phyloP scores from a whole-genome alignment of 2,329 filamentous ascomycete species.

The Orbilia blumenaviensis region DNA sequence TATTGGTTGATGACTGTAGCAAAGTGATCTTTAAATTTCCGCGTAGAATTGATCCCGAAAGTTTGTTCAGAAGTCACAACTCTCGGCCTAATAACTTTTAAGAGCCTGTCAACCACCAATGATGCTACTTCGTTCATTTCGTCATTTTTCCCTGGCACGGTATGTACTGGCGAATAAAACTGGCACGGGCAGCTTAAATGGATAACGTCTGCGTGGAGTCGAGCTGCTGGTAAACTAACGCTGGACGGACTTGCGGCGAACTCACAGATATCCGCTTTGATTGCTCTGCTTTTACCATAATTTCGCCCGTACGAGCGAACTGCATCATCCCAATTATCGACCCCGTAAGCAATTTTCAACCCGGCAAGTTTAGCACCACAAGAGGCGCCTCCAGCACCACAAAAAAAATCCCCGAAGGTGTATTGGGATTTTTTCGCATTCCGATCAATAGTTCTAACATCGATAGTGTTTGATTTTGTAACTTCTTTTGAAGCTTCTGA shows the following conservation, averaged over 20 bases:
- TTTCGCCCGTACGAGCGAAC: slow-evolving; percentile 70
- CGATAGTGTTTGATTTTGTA: not conserved
- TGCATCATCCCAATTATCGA: slow-evolving; percentile 71
- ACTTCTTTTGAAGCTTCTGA: not conserved
- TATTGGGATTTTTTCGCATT: slow-evolving; percentile 63
- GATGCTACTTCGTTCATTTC: slow-evolving; percentile 72
- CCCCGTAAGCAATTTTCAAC: slow-evolving; percentile 68
- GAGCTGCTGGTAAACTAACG: slow-evolving; percentile 54
- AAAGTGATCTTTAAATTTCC: slow-evolving; percentile 64
- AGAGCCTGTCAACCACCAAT: slow-evolving; percentile 65
- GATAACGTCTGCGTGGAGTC: slow-evolving; percentile 70
- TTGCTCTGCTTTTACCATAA: slow-evolving; percentile 62
- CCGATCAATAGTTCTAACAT: not conserved
- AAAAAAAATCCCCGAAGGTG: slow-evolving; percentile 76
- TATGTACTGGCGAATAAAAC: slow-evolving; percentile 77
- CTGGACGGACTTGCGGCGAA: slow-evolving; percentile 67
- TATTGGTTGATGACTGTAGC: slow-evolving; percentile 71
- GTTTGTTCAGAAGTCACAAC: slow-evolving; percentile 83
- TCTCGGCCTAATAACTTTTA: slow-evolving; percentile 71
- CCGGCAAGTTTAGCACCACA: slow-evolving; percentile 71
- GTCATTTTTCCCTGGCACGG: slow-evolving; percentile 68
- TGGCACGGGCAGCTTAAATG: slow-evolving; percentile 83
- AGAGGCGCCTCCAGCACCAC: slow-evolving; percentile 76
- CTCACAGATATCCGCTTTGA: slow-evolving; percentile 64
- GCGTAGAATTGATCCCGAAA: slow-evolving; percentile 69